These are phyloP conservation scores for Cutaneotrichosporon dermatis DNA, from an alignment of 1,284 basidiomycete genomes.

Conservation along the genomic window DNA sequence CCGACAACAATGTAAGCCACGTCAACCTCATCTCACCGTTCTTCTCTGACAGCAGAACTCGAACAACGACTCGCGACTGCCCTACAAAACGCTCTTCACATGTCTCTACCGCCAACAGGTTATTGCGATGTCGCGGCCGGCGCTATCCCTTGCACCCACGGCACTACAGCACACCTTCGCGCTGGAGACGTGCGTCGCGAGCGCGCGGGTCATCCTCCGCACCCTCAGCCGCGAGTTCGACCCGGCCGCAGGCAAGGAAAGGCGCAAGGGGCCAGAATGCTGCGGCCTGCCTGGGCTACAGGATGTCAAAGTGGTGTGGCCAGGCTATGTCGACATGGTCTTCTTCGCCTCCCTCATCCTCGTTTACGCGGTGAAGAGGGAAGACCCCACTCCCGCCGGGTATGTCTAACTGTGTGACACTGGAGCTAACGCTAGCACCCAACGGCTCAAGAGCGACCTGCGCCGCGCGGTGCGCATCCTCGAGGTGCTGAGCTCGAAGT, in stretches of 20 bases:
- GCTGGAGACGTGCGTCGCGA: slow-evolving; percentile 20
- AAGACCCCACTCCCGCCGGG: background rate
- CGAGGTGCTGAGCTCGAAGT: slow-evolving; percentile 4
- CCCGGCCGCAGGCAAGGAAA: background rate
- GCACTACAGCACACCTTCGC: slow-evolving; percentile 19
- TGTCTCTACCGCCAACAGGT: slow-evolving; percentile 28
- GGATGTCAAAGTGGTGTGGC: slow-evolving; percentile 16
- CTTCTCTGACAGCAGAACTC: background rate
- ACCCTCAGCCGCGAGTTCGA: slow-evolving; percentile 5
- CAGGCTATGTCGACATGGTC: slow-evolving; percentile 28
- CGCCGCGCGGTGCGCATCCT: slow-evolving; percentile 5
- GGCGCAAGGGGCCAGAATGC: background rate
- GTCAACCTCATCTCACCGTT: too few species aligned
- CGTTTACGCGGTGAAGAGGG: slow-evolving; percentile 19
- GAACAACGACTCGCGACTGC: background rate
- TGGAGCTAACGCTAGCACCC: background rate
- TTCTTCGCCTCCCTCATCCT: slow-evolving; percentile 25
- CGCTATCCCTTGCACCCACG: slow-evolving; percentile 19
- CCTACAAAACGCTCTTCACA: slow-evolving; percentile 23
- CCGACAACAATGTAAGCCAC: background rate
- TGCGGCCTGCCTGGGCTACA: background rate
- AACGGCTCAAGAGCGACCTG: slow-evolving; percentile 1
- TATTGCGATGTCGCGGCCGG: slow-evolving; percentile 20
- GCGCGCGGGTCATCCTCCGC: slow-evolving; percentile 18
- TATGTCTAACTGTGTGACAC: background rate